These are phyloP conservation scores for Cystobasidium slooffiae DNA, from an alignment of 1,284 basidiomycete genomes.

Conservation along the genomic window DNA sequence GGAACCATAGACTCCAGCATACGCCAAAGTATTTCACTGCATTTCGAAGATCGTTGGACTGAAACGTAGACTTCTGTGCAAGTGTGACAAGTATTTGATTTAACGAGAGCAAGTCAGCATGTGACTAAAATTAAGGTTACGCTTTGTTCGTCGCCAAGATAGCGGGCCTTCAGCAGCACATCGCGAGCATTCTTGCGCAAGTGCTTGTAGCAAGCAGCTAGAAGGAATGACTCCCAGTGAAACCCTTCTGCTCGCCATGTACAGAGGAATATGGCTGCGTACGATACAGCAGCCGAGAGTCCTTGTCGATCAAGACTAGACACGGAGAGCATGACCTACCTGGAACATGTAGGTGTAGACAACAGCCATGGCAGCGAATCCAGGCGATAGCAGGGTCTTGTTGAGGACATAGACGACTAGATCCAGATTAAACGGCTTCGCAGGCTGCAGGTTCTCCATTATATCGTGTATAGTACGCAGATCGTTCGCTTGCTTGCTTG, in stretches of 20 bases:
- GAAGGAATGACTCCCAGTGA: no score
- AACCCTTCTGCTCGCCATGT: neutral
- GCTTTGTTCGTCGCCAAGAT: no score
- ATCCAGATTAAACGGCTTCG: slow-evolving; percentile 13
- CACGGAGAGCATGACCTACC: neutral
- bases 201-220: no score
- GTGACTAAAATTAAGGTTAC: no score
- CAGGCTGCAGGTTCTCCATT: slow-evolving; percentile 1
- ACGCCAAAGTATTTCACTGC: slow-evolving; percentile 20
- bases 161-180: no score
- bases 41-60: slow-evolving; percentile 7
- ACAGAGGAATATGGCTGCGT: neutral
- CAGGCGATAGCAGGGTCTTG: slow-evolving; percentile 3
- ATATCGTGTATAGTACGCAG: neutral
- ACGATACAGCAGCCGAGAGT: neutral
- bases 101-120: neutral
- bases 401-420: neutral
- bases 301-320: slow-evolving; percentile 1
- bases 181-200: no score
- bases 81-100: neutral
- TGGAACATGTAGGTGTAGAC: slow-evolving; percentile 13
- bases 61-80: slow-evolving; percentile 3
- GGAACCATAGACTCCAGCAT: slow-evolving; percentile 33
- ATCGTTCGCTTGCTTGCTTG: neutral
- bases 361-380: slow-evolving; percentile 7